Conservation (phyloP, 352 stramenopile species). For the Nothophytophthora sp. region DNA sequence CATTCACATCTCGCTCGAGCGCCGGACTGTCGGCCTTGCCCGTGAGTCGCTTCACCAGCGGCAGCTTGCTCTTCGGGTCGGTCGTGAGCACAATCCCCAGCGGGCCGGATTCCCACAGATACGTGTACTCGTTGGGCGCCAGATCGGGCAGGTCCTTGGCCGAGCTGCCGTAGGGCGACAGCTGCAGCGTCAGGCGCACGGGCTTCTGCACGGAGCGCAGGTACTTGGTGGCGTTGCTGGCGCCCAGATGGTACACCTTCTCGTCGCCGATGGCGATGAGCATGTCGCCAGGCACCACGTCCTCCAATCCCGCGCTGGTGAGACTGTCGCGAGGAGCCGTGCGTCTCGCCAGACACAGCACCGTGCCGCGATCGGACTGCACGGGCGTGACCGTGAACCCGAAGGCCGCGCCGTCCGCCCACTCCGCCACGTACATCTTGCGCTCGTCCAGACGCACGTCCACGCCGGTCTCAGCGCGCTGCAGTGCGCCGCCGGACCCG, state of each 20-base stretch:
- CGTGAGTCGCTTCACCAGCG: conserved; percentile 78
- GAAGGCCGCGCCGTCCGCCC: conserved; percentile 57
- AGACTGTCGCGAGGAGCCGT: conserved; percentile 35
- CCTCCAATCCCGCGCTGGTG: conserved; percentile 49
- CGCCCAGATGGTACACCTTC: conserved; percentile 75
- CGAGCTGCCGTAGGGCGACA: conserved; percentile 55
- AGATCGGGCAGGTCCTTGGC: conserved; percentile 52
- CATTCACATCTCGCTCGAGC: conserved; percentile 45
- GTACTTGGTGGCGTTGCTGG: conserved; percentile 61
- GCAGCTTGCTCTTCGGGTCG: conserved; percentile 66
- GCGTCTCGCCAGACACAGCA: conserved; percentile 59
- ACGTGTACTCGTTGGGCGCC: conserved; percentile 82
- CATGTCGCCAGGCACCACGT: conserved; percentile 77
- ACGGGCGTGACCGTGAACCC: conserved; percentile 75
- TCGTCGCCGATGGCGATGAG: conserved; percentile 76
- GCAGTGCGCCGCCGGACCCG: conserved; percentile 25
- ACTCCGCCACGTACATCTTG: conserved; percentile 80
- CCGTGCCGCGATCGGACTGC: conserved; percentile 65
- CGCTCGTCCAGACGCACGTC: conserved; percentile 65
- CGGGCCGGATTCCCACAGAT: conserved; percentile 68
- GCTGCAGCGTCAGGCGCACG: conserved; percentile 65
- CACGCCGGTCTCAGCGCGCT: conserved; percentile 28
- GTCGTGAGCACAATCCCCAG: conserved; percentile 75
- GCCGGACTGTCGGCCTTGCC: conserved; percentile 50
- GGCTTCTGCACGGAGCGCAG: conserved; percentile 70